Conservation (phyloP, 768 basidiomycete genomes). For the Hemileccinum impolitum region DNA sequence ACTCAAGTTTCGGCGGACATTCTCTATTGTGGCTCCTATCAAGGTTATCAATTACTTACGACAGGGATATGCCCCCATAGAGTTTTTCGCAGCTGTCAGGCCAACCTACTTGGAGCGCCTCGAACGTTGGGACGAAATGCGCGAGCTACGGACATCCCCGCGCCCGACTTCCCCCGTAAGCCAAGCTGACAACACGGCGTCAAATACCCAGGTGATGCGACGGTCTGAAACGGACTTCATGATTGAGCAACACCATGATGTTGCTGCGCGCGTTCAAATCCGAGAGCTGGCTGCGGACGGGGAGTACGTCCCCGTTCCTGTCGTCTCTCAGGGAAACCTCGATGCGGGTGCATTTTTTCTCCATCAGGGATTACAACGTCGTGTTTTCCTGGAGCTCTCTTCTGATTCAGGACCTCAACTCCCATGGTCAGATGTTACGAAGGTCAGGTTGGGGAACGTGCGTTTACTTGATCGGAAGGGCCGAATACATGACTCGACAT, state of each 20-base stretch:
- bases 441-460: constrained; percentile 77
- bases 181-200: constrained; percentile 37
- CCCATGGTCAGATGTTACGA: constrained; percentile 79
- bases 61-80: constrained; percentile 78
- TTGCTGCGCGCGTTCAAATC: constrained; percentile 84
- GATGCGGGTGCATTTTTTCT: constrained; percentile 86
- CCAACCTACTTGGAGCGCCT: constrained; percentile 84
- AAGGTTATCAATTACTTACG: constrained; percentile 72
- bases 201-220: constrained; percentile 69
- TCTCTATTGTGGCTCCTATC: constrained; percentile 72
- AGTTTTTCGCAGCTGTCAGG: constrained; percentile 83
- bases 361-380: constrained; percentile 91
- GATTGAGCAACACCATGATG: constrained; percentile 82
- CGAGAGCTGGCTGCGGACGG: constrained; percentile 86
- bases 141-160: constrained; percentile 62
- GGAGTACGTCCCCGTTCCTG: constrained; percentile 78
- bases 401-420: constrained; percentile 89
- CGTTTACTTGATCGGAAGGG: constrained; percentile 84
- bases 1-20: constrained; percentile 78
- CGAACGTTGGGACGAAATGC: constrained; percentile 91
- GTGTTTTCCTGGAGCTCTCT: constrained; percentile 68
- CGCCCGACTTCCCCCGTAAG: constrained; percentile 31
- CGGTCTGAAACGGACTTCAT: constrained; percentile 92
- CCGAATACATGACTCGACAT: constrained; percentile 72
- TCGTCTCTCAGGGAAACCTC: constrained; percentile 66